These are phyloP conservation scores for Biscutella laevigata DNA, from an alignment of 441 rosid species.

Conservation along the genomic window DNA sequence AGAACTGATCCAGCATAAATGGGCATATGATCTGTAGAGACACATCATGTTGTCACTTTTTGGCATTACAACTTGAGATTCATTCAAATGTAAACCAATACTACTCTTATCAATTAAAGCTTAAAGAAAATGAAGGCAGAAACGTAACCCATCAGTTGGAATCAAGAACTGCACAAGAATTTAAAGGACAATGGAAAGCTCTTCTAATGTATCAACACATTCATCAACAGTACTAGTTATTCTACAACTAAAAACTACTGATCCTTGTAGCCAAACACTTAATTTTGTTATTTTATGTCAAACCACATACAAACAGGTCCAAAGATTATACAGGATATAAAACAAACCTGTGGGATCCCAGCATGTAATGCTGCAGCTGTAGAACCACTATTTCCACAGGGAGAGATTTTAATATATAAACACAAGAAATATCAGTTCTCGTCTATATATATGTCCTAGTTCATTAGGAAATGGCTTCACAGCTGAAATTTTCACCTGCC, in stretches of 20 bases:
- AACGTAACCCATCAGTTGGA: not conserved
- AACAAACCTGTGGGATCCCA: constrained; percentile 79
- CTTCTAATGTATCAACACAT: not conserved
- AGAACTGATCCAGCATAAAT: constrained; percentile 84
- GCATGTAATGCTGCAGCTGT: constrained; percentile 78
- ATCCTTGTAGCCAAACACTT: not conserved
- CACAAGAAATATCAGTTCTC: constrained; percentile 14
- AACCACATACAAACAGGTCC: not conserved
- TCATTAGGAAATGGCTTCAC: constrained; percentile 5
- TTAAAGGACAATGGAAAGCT: not conserved
- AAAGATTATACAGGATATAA: not conserved
- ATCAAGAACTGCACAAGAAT: not conserved
- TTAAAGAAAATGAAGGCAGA: too few species aligned
- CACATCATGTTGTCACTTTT: not conserved
- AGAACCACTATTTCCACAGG: constrained; percentile 52
- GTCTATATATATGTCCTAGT: not conserved
- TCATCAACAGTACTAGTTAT: not conserved
- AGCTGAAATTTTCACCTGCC: constrained; percentile 53
- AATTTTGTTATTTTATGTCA: not conserved
- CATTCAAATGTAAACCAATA: not conserved
- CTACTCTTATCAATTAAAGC: not conserved
- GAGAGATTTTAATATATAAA: constrained; percentile 1
- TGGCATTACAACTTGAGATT: not conserved
- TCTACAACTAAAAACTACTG: not conserved
- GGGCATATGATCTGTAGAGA: constrained; percentile 66